These are phyloP conservation scores for Rhodotorula mucilaginosa DNA, from an alignment of 1,284 basidiomycete species.

Conservation along the genomic window DNA sequence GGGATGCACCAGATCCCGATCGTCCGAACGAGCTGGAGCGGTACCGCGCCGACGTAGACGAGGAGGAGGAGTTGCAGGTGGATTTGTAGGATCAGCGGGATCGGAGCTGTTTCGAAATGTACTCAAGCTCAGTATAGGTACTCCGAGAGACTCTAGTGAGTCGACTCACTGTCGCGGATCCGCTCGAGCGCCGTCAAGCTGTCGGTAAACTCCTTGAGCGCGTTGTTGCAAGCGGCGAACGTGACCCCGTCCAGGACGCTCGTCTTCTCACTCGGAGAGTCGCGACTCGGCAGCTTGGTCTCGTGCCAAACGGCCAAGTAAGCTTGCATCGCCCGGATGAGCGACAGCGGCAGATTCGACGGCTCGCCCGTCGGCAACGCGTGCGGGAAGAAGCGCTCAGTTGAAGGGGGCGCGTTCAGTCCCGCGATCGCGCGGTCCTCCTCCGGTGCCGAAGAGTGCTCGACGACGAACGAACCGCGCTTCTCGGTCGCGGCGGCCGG, in stretches of 20 bases:
- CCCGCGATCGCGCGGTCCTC: slow-evolving; percentile 20
- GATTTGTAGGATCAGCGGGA: slow-evolving; percentile 42
- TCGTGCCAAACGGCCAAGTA: slow-evolving; percentile 31
- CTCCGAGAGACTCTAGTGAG: no score
- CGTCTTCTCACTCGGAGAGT: slow-evolving; percentile 1
- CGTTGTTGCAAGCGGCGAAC: slow-evolving; percentile 32
- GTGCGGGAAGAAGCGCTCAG: slow-evolving; percentile 8
- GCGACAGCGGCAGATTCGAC: slow-evolving; percentile 33
- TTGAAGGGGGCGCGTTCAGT: slow-evolving; percentile 18
- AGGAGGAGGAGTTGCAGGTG: slow-evolving; percentile 42
- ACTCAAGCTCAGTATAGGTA: not conserved
- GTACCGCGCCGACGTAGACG: slow-evolving; percentile 42
- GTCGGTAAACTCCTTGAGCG: slow-evolving; percentile 39
- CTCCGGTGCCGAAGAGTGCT: slow-evolving; percentile 23
- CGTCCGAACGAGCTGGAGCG: slow-evolving; percentile 39
- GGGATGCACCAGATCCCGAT: slow-evolving; percentile 41
- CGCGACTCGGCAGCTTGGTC: slow-evolving; percentile 14
- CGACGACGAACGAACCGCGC: slow-evolving; percentile 20
- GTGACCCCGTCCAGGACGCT: slow-evolving; percentile 31
- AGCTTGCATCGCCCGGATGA: slow-evolving; percentile 31
- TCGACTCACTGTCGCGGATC: slow-evolving; percentile 40
- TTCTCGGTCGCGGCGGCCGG: not conserved
- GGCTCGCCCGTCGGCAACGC: slow-evolving; percentile 23
- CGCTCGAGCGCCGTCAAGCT: slow-evolving; percentile 41
- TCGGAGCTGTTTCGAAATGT: slow-evolving; percentile 28